Evolutionary conservation across 176 grass and related monocot genomes (phyloP).

Genomic region (Avena atlantica): DNA sequence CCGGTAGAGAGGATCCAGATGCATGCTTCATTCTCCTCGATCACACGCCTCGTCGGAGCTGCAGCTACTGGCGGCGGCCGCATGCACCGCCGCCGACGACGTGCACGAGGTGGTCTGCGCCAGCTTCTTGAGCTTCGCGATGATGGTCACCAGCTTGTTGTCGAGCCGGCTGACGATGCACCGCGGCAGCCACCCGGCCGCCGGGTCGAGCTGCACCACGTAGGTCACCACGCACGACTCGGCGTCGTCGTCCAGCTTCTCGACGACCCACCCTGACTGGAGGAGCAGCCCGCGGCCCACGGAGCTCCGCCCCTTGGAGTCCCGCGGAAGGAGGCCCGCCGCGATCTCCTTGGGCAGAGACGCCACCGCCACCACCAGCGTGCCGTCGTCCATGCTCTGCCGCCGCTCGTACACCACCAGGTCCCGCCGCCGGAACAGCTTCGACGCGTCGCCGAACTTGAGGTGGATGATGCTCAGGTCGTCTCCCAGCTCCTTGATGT

Average conservation of each 20-base stretch:
- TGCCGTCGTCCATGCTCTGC: constrained; percentile 96
- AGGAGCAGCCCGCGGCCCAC: constrained; percentile 69
- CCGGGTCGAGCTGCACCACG: constrained; percentile 91
- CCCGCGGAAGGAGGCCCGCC: constrained; percentile 76
- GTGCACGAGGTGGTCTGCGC: constrained; percentile 49
- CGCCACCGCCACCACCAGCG: constrained; percentile 88
- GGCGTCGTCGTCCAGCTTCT: constrained; percentile 60
- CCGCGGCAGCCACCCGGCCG: constrained; percentile 83
- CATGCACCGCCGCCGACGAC: not conserved
- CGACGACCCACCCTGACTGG: constrained; percentile 98
- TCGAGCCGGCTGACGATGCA: constrained; percentile 86
- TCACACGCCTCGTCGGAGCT: not conserved
- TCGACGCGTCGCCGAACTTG: constrained; percentile 78
- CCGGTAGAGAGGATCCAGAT: not conserved
- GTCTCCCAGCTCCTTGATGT: constrained; percentile 79
- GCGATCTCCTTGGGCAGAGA: constrained; percentile 97
- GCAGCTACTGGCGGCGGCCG: not conserved
- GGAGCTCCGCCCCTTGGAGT: constrained; percentile 28
- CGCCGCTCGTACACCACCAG: constrained; percentile 93
- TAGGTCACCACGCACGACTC: constrained; percentile 88
- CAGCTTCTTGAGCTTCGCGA: constrained; percentile 85
- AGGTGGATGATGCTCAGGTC: constrained; percentile 94
- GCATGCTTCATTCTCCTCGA: not conserved
- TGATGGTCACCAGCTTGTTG: constrained; percentile 90
- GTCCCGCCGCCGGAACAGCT: constrained; percentile 80